Conservation (phyloP, 352 stramenopile genomes). For the Globisporangium rhizosaccharum region DNA sequence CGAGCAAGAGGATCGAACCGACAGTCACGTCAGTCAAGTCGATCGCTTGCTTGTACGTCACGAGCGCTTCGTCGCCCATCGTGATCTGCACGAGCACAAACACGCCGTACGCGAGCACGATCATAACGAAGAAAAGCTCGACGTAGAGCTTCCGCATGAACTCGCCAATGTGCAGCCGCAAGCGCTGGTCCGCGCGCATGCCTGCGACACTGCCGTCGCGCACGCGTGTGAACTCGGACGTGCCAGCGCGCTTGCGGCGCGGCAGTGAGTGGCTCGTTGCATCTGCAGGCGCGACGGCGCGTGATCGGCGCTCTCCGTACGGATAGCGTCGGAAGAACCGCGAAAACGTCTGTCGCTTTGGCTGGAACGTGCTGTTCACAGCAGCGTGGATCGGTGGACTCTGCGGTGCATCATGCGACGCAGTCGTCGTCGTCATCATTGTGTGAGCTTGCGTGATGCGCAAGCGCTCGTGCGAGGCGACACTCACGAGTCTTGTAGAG, state of each 20-base stretch:
- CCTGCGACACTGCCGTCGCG: constrained; percentile 26
- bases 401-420: constrained; percentile 6
- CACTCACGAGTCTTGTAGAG: background rate
- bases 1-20: constrained; percentile 74
- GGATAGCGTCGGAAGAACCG: constrained; percentile 54
- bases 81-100: constrained; percentile 84
- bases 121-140: constrained; percentile 86
- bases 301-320: constrained; percentile 55
- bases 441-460: background rate
- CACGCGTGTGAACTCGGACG: constrained; percentile 26
- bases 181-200: constrained; percentile 31
- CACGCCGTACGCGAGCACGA: constrained; percentile 78
- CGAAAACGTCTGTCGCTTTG: constrained; percentile 55
- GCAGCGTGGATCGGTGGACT: constrained; percentile 14
- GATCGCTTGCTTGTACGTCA: constrained; percentile 56
- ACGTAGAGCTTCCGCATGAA: constrained; percentile 84
- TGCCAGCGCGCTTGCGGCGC: constrained; percentile 32
- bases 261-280: constrained; percentile 4
- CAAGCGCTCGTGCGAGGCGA: background rate
- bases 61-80: constrained; percentile 49
- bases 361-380: constrained; percentile 32
- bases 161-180: constrained; percentile 54
- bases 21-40: constrained; percentile 82
- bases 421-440: background rate
- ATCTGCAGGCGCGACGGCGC: constrained; percentile 54